Percentiles rank a stretch among this genome's conserved stretches.
Conservation (phyloP, 768 basidiomycete species). For the Trichaptum fuscoviolaceum region DNA sequence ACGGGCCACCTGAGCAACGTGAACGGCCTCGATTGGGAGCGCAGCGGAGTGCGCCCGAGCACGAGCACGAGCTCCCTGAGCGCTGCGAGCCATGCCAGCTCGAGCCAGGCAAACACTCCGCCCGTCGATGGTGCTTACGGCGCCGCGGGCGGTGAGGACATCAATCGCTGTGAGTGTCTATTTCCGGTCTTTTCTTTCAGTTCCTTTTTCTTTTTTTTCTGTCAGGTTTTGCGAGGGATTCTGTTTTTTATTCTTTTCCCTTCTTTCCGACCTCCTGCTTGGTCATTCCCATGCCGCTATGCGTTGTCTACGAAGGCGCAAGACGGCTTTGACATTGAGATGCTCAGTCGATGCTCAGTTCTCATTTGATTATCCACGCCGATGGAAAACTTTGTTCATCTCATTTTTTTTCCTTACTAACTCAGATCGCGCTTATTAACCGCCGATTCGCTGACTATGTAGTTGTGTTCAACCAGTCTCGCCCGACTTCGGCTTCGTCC, state of each 20-base stretch:
- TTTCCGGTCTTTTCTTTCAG: conserved; percentile 7
- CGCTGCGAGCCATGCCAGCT: conserved; percentile 70
- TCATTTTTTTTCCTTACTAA: not conserved
- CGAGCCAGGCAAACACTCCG: conserved; percentile 78
- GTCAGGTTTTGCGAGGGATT: no score
- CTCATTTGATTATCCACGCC: no score
- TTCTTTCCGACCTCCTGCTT: conserved; percentile 13
- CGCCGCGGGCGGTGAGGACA: conserved; percentile 58
- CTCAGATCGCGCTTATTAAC: conserved; percentile 2
- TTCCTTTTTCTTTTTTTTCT: conserved; percentile 11
- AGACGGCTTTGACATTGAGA: not conserved
- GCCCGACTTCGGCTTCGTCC: conserved; percentile 81
- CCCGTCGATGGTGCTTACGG: conserved; percentile 63
- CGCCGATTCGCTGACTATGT: conserved; percentile 36
- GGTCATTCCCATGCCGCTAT: conserved; percentile 16
- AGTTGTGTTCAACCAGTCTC: conserved; percentile 54
- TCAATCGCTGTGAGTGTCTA: conserved; percentile 72
- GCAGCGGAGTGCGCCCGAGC: conserved; percentile 59
- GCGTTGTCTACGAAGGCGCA: not conserved
- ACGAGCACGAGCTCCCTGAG: conserved; percentile 75
- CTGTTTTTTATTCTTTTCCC: conserved; percentile 8
- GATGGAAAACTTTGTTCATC: not conserved
- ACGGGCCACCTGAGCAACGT: conserved; percentile 16
- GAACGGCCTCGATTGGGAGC: conserved; percentile 16
- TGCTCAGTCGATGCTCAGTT: no score